phyloP scores from a whole-genome alignment of 148 eudicot species.

The Rhododendron molle region DNA sequence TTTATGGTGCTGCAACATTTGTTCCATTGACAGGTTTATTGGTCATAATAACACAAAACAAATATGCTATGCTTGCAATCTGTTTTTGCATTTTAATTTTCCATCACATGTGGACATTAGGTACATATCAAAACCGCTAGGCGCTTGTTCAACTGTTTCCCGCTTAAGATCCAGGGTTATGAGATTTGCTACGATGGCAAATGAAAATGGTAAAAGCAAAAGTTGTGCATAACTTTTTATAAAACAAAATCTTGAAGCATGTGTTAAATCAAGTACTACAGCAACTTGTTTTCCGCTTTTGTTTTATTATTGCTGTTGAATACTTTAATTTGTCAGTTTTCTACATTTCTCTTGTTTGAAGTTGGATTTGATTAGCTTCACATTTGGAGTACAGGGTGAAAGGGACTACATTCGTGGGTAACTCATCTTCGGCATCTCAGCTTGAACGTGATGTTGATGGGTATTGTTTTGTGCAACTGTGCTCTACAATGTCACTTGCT shows the following conservation, averaged over 20 bases:
- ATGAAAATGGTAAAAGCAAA: neutral
- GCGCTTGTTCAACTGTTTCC: neutral
- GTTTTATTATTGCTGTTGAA: neutral
- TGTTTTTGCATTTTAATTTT: neutral
- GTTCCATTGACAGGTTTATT: neutral
- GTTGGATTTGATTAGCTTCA: slow-evolving; percentile 7
- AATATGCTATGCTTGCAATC: neutral
- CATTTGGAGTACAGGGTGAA: slow-evolving; percentile 35
- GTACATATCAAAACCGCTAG: neutral
- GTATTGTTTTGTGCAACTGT: slow-evolving; percentile 30
- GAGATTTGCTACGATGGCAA: neutral
- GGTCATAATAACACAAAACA: neutral
- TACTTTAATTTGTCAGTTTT: neutral
- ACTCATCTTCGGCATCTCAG: slow-evolving; percentile 34
- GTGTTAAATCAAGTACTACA: neutral
- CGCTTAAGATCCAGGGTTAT: neutral
- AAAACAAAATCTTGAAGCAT: neutral
- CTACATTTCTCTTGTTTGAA: neutral
- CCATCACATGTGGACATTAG: neutral
- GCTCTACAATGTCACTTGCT: neutral
- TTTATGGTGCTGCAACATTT: neutral
- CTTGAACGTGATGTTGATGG: slow-evolving; percentile 54
- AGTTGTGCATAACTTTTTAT: neutral
- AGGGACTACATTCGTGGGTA: slow-evolving; percentile 25
- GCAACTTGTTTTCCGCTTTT: neutral